Percentiles rank a stretch among this genome's conserved stretches.
phyloP scores from a whole-genome alignment of 176 grass and related monocot genomes.

The Eleusine indica region DNA sequence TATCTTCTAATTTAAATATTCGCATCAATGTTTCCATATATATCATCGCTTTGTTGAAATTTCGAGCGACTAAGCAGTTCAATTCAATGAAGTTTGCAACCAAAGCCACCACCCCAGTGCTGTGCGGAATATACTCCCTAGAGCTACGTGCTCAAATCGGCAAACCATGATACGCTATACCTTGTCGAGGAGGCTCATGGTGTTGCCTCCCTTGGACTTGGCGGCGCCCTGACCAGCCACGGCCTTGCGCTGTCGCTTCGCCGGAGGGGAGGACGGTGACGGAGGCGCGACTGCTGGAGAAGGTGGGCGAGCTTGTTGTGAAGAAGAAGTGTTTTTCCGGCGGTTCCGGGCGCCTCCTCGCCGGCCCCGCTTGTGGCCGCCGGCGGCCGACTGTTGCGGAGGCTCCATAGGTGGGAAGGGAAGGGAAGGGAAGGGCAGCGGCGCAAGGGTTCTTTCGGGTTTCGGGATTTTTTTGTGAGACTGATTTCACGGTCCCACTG shows the following conservation, averaged over 20 bases:
- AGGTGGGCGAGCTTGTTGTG: not conserved
- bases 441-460: slow-evolving; percentile 9
- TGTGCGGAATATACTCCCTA: not conserved
- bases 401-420: slow-evolving; percentile 28
- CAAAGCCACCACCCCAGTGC: not conserved
- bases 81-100: not conserved
- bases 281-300: slow-evolving; percentile 1
- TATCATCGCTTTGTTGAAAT: not conserved
- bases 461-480: not conserved
- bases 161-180: slow-evolving; percentile 14
- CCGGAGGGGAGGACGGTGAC: slow-evolving; percentile 17
- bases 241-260: slow-evolving; percentile 44
- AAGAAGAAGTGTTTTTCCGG: slow-evolving; percentile 31
- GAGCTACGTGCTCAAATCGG: not conserved
- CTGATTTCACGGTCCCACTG: not conserved
- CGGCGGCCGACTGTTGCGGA: slow-evolving; percentile 16
- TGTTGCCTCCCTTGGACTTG: slow-evolving; percentile 19
- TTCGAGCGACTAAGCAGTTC: not conserved
- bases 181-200: slow-evolving; percentile 61
- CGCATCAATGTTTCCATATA: not conserved
- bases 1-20: not conserved
- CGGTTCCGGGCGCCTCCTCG: slow-evolving; percentile 45
- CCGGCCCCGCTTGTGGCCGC: slow-evolving; percentile 37
- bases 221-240: slow-evolving; percentile 12
- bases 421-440: not conserved